phyloP scores from a whole-genome alignment of 2,329 filamentous ascomycete genomes.

The Podosphaera leucotricha region DNA sequence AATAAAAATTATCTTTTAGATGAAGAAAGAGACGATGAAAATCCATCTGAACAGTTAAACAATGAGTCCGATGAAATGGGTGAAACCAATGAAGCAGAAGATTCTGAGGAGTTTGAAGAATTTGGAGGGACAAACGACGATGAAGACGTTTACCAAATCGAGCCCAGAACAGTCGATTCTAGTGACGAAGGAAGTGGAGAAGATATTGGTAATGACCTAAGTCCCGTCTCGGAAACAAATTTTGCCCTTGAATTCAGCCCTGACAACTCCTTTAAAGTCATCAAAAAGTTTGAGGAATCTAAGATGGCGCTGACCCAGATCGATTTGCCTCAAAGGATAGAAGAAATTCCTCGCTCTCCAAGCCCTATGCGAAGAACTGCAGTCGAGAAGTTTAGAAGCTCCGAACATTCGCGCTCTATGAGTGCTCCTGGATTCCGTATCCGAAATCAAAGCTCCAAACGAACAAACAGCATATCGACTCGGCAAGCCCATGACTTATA shows the following conservation, averaged over 20 bases:
- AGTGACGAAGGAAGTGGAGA: constrained; percentile 33
- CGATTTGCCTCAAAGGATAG: constrained; percentile 23
- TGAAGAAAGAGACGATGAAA: not conserved
- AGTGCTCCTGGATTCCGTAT: constrained; percentile 36
- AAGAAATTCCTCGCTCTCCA: constrained; percentile 43
- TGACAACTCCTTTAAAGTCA: constrained; percentile 32
- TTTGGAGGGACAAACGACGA: constrained; percentile 13
- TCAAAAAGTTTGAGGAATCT: constrained; percentile 20
- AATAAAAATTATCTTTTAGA: no score
- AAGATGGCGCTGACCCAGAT: constrained; percentile 30
- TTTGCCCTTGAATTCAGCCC: constrained; percentile 29
- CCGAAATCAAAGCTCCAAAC: constrained; percentile 23
- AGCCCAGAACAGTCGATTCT: constrained; percentile 20
- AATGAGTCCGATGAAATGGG: constrained; percentile 2
- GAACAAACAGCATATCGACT: constrained; percentile 9
- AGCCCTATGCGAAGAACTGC: constrained; percentile 42
- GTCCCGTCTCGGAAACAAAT: constrained; percentile 23
- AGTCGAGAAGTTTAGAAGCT: constrained; percentile 24
- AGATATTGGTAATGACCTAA: constrained; percentile 40
- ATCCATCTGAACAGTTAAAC: not conserved
- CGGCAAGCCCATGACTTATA: constrained; percentile 1
- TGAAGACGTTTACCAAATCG: constrained; percentile 19
- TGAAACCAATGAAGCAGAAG: constrained; percentile 14
- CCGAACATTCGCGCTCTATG: constrained; percentile 30
- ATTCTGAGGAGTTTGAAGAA: constrained; percentile 11